Percentiles rank a stretch among this genome's conserved stretches.
Conservation (phyloP, 2,329 filamentous ascomycete species). For the Fusarium hainanense region DNA sequence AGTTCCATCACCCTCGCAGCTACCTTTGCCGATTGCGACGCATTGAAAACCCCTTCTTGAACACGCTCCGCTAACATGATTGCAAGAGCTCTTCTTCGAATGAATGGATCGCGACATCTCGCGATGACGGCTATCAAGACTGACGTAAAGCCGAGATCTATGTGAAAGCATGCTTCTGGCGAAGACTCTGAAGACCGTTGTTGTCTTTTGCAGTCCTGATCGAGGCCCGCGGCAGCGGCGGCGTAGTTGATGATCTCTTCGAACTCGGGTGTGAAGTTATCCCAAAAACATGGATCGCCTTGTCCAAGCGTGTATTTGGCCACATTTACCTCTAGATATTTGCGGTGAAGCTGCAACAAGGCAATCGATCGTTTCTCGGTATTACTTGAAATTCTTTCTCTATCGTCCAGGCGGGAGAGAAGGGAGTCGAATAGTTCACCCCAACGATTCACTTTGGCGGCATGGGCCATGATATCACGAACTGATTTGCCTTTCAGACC, state of each 20-base stretch:
- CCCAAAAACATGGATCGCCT: constrained; percentile 32
- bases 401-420: neutral
- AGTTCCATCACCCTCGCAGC: constrained; percentile 23
- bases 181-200: neutral
- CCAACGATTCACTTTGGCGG: constrained; percentile 16
- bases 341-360: constrained; percentile 20
- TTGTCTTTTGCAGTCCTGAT: neutral
- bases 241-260: constrained; percentile 7
- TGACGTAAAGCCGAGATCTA: constrained; percentile 24
- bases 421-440: constrained; percentile 5
- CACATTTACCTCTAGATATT: constrained; percentile 18
- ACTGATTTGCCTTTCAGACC: constrained; percentile 16
- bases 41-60: constrained; percentile 27
- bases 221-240: neutral
- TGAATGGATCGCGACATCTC: constrained; percentile 16
- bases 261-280: constrained; percentile 12
- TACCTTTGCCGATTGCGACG: constrained; percentile 5
- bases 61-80: constrained; percentile 20
- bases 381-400: fast-evolving
- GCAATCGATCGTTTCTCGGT: constrained; percentile 10
- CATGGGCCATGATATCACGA: neutral
- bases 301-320: constrained; percentile 17
- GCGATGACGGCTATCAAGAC: constrained; percentile 18
- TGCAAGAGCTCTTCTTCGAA: constrained; percentile 13
- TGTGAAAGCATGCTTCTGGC: constrained; percentile 9